These are phyloP conservation scores for Candida khao-thaluensis DNA, from an alignment of 805 yeast species.

Conservation along the genomic window DNA sequence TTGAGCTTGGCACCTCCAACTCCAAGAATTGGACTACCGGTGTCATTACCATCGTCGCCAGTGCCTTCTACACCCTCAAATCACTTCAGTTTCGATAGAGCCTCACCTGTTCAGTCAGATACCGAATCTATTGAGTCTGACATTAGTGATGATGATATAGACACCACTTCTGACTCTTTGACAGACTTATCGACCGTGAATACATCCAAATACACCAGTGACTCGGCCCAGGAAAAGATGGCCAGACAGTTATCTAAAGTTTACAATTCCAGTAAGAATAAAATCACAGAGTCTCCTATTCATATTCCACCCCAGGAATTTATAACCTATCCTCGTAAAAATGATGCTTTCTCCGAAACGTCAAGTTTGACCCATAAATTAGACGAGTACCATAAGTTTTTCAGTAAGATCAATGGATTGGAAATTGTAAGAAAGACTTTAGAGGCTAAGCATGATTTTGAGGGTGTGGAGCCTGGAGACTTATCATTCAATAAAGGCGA, in stretches of 20 bases:
- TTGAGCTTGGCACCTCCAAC: conserved; percentile 7
- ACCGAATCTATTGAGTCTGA: conserved; percentile 13
- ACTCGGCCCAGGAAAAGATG: conserved; percentile 9
- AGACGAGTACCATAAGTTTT: conserved; percentile 23
- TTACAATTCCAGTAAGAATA: conserved; percentile 36
- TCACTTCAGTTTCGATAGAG: conserved; percentile 5
- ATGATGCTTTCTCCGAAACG: conserved; percentile 16
- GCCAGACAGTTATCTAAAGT: conserved; percentile 22
- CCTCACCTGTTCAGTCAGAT: conserved; percentile 9
- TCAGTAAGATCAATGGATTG: conserved; percentile 16
- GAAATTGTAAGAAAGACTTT: conserved; percentile 7
- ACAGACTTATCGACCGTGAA: neutral
- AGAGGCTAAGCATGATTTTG: conserved; percentile 24
- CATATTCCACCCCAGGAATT: conserved; percentile 8
- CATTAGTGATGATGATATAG: conserved; percentile 13
- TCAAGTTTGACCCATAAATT: conserved; percentile 27
- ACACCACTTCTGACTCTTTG: conserved; percentile 6
- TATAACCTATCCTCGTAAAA: conserved; percentile 6
- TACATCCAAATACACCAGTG: conserved; percentile 8
- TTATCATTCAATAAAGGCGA: conserved; percentile 36
- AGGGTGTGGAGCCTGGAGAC: conserved; percentile 37
- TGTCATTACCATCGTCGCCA: conserved; percentile 14
- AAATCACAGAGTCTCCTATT: conserved; percentile 31
- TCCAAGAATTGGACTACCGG: conserved; percentile 11
- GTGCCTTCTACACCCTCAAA: conserved; percentile 9